A percentile compares a stretch with the other conserved stretches of the same genome.
These are phyloP conservation scores for Coemansia sp. DNA, from an alignment of 192 early-diverging fungal genomes.

Conservation along the genomic window DNA sequence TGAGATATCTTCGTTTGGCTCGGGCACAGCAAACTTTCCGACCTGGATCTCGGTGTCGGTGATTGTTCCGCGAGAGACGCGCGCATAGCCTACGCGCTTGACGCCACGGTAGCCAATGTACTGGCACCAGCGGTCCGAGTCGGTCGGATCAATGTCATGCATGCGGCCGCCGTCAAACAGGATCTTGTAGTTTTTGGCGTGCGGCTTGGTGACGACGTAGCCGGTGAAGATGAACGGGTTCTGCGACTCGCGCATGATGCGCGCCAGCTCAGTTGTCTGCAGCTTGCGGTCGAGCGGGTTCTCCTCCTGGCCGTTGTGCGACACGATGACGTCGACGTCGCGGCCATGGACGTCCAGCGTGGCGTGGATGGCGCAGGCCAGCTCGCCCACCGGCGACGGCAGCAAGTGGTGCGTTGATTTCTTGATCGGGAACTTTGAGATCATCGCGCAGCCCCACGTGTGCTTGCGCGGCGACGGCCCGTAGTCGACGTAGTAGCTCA, in stretches of 20 bases:
- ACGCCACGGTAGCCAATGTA: slow-evolving; percentile 78
- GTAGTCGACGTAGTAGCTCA: slow-evolving; percentile 76
- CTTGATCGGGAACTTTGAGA: slow-evolving; percentile 82
- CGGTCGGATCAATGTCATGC: slow-evolving; percentile 72
- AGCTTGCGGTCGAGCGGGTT: slow-evolving; percentile 68
- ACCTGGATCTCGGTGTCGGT: slow-evolving; percentile 83
- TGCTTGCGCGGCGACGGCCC: slow-evolving; percentile 82
- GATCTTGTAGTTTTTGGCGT: slow-evolving; percentile 59
- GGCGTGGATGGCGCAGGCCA: slow-evolving; percentile 84
- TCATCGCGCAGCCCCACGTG: slow-evolving; percentile 82
- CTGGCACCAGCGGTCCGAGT: slow-evolving; percentile 80
- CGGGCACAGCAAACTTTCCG: slow-evolving; percentile 67
- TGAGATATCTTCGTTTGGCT: slow-evolving; percentile 20
- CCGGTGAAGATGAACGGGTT: slow-evolving; percentile 79
- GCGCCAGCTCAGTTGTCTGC: slow-evolving; percentile 74
- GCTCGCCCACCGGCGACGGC: slow-evolving; percentile 75
- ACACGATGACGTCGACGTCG: slow-evolving; percentile 75
- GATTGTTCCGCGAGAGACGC: slow-evolving; percentile 73
- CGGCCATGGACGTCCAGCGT: slow-evolving; percentile 79
- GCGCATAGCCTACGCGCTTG: slow-evolving; percentile 69
- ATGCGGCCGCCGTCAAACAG: slow-evolving; percentile 66
- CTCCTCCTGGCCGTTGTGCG: slow-evolving; percentile 82
- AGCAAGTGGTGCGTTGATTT: slow-evolving; percentile 71
- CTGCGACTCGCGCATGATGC: slow-evolving; percentile 69
- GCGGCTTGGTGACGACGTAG: slow-evolving; percentile 76